Conservation (phyloP, 2,329 filamentous ascomycete genomes). For the Exserohilum rostratum region DNA sequence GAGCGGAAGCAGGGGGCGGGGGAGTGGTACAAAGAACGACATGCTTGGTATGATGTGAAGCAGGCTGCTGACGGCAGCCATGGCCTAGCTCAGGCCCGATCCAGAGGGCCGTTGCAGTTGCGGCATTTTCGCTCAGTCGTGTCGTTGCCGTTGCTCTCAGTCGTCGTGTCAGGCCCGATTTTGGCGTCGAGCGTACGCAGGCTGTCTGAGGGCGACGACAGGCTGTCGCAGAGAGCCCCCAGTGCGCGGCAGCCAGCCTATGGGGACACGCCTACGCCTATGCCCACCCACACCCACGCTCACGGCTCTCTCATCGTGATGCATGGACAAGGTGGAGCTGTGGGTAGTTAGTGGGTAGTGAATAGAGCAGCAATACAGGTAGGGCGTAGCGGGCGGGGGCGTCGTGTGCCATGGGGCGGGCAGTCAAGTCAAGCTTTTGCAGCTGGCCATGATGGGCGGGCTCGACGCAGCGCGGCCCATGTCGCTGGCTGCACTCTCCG, state of each 20-base stretch:
- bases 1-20: slow-evolving; percentile 3
- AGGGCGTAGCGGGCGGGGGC: too few species aligned
- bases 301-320: too few species aligned
- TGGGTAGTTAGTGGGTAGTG: too few species aligned
- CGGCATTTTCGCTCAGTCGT: slow-evolving; percentile 25
- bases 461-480: too few species aligned
- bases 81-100: slow-evolving; percentile 7
- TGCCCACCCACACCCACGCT: too few species aligned
- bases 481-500: too few species aligned
- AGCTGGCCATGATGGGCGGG: slow-evolving; percentile 14
- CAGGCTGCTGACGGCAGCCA: slow-evolving; percentile 15
- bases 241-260: too few species aligned
- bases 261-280: too few species aligned
- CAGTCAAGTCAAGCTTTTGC: slow-evolving; percentile 9
- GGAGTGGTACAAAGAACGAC: slow-evolving; percentile 2
- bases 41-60: slow-evolving; percentile 2
- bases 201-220: too few species aligned
- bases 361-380: too few species aligned
- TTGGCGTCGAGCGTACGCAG: background rate
- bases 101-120: slow-evolving; percentile 1
- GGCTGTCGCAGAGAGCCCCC: too few species aligned
- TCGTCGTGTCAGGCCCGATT: background rate
- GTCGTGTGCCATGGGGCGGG: slow-evolving; percentile 1
- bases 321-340: too few species aligned
- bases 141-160: background rate